Percentiles rank a stretch among this genome's conserved stretches.
These are phyloP conservation scores for Exophiala dermatitidis DNA, from an alignment of 2,329 filamentous ascomycete genomes.

Conservation along the genomic window DNA sequence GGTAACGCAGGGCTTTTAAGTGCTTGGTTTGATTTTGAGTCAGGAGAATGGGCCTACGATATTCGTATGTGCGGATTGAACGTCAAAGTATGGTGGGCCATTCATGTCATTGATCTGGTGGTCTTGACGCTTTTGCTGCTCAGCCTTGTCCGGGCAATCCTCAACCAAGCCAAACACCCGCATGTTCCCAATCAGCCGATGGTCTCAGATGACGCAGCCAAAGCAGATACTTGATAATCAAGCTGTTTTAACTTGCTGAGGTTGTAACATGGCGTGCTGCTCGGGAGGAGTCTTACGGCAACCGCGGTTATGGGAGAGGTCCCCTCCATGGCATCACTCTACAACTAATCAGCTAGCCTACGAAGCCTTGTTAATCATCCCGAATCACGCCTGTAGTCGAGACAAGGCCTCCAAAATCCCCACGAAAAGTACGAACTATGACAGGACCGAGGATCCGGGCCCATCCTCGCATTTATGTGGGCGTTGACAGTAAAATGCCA, in stretches of 20 bases:
- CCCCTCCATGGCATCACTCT: no score
- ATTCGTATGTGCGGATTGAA: constrained; percentile 73
- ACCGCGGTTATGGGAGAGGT: no score
- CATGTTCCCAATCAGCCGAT: not conserved
- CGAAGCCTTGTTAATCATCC: no score
- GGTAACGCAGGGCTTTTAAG: constrained; percentile 85
- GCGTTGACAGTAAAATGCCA: not conserved
- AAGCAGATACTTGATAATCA: not conserved
- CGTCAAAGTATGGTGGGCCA: constrained; percentile 85
- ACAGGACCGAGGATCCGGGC: not conserved
- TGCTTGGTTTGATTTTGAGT: constrained; percentile 72
- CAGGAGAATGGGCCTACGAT: constrained; percentile 73
- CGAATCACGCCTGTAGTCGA: not conserved
- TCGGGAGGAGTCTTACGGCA: no score
- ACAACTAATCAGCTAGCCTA: no score
- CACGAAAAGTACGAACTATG: not conserved
- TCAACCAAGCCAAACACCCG: not conserved
- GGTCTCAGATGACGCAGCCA: not conserved
- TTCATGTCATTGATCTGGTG: constrained; percentile 66
- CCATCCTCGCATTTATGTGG: not conserved
- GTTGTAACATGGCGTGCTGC: no score
- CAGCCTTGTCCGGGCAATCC: not conserved
- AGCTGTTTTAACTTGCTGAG: not conserved
- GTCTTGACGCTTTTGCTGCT: constrained; percentile 30
- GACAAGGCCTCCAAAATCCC: not conserved